phyloP scores from a whole-genome alignment of 345 rosid species.

The Eucalyptus sp. region DNA sequence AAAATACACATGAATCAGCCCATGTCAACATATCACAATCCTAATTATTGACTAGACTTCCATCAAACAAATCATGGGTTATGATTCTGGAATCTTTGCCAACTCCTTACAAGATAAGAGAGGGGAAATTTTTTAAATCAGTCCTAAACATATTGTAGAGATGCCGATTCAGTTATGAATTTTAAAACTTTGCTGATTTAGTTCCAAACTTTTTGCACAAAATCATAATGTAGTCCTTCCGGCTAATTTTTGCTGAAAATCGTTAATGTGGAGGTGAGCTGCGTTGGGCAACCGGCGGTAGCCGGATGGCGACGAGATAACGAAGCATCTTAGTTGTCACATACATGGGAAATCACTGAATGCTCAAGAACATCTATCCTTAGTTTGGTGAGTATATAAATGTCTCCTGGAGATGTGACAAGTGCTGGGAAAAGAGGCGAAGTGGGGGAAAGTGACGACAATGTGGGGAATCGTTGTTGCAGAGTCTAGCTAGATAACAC shows the following conservation, averaged over 20 bases:
- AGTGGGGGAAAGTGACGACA: neutral
- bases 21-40: neutral
- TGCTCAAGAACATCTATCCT: neutral
- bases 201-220: neutral
- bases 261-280: accelerated
- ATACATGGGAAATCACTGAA: neutral
- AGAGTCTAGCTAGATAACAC: neutral
- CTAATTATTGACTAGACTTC: neutral
- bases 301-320: neutral
- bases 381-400: neutral
- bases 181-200: neutral
- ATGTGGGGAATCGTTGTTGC: neutral
- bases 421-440: neutral
- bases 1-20: neutral
- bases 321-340: neutral
- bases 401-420: neutral
- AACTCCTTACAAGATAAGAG: neutral
- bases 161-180: neutral
- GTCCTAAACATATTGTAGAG: neutral
- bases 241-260: neutral
- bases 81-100: neutral
- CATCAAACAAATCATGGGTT: neutral
- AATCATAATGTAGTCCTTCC: neutral
- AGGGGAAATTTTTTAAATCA: neutral
- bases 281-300: too few relatives aligned